phyloP scores from a whole-genome alignment of 306 rosid genomes.

The Prunus padus region DNA sequence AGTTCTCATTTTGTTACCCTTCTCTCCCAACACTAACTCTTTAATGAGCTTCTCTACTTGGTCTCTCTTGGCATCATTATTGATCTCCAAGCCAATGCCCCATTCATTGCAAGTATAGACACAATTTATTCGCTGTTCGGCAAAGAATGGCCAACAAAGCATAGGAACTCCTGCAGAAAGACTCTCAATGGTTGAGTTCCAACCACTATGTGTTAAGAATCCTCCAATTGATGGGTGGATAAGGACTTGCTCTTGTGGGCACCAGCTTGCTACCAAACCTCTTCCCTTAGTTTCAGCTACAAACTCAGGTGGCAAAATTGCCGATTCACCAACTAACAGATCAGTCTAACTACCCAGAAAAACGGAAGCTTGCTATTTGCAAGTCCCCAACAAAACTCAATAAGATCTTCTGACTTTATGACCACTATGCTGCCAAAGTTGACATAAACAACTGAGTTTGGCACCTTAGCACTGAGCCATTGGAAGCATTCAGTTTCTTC shows the following conservation, averaged over 20 bases:
- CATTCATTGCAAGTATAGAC: not conserved
- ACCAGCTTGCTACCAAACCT: not conserved
- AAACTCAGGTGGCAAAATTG: not conserved
- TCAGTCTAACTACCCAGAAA: conserved; percentile 8
- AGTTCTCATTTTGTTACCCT: conserved; percentile 8
- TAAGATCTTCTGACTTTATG: not conserved
- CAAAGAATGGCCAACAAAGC: conserved; percentile 7
- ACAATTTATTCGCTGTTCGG: not conserved
- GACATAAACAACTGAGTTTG: conserved; percentile 9
- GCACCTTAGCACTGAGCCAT: not conserved
- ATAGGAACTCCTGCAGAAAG: conserved; percentile 14
- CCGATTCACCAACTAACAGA: not conserved
- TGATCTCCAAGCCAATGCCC: conserved; percentile 13
- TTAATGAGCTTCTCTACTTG: conserved; percentile 8
- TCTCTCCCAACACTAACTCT: conserved; percentile 15
- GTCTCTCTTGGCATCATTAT: conserved; percentile 7
- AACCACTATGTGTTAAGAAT: not conserved
- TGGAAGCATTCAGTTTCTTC: conserved; percentile 13
- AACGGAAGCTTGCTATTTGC: conserved; percentile 10
- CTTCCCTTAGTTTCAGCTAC: not conserved
- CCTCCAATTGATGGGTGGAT: too few relatives aligned
- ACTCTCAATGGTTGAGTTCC: conserved; percentile 17
- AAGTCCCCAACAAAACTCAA: conserved; percentile 12
- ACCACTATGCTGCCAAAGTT: not conserved
- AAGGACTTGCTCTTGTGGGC: too few relatives aligned